Percentiles rank a stretch among this genome's conserved stretches.
These are phyloP conservation scores for Dysphania ambrosioides DNA, from an alignment of 148 eudicot genomes.

Conservation along the genomic window DNA sequence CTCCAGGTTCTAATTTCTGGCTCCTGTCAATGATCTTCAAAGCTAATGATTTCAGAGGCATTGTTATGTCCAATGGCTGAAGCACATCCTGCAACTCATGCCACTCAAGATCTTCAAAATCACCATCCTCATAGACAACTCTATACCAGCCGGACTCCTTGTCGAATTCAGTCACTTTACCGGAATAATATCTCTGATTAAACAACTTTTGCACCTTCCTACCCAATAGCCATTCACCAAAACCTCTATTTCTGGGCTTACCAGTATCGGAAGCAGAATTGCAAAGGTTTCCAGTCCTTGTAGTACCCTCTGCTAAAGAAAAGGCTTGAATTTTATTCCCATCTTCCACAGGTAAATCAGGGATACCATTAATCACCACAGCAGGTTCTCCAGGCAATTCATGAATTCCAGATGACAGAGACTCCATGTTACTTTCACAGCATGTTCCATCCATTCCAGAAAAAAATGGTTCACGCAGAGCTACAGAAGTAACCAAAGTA, in stretches of 20 bases:
- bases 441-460: conserved; percentile 37
- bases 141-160: conserved; percentile 65
- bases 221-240: conserved; percentile 71
- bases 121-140: conserved; percentile 79
- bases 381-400: conserved; percentile 80
- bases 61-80: conserved; percentile 58
- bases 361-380: conserved; percentile 64
- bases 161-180: conserved; percentile 62
- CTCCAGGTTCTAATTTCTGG: conserved; percentile 33
- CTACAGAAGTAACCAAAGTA: background rate
- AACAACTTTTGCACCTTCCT: conserved; percentile 66
- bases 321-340: conserved; percentile 1
- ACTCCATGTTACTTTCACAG: conserved; percentile 30
- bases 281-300: conserved; percentile 5
- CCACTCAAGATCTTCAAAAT: conserved; percentile 87
- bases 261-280: conserved; percentile 23
- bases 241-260: conserved; percentile 30
- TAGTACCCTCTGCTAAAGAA: background rate
- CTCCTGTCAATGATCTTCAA: conserved; percentile 45
- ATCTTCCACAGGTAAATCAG: conserved; percentile 32
- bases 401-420: conserved; percentile 34
- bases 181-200: conserved; percentile 40
- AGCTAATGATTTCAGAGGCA: conserved; percentile 61
- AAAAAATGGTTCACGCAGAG: background rate
- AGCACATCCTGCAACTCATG: conserved; percentile 57